Evolutionary conservation across 2,329 filamentous ascomycete species (phyloP), one percentile per base, ranked within the genome.

Genomic region (Paecilomyces sp.): DNA sequence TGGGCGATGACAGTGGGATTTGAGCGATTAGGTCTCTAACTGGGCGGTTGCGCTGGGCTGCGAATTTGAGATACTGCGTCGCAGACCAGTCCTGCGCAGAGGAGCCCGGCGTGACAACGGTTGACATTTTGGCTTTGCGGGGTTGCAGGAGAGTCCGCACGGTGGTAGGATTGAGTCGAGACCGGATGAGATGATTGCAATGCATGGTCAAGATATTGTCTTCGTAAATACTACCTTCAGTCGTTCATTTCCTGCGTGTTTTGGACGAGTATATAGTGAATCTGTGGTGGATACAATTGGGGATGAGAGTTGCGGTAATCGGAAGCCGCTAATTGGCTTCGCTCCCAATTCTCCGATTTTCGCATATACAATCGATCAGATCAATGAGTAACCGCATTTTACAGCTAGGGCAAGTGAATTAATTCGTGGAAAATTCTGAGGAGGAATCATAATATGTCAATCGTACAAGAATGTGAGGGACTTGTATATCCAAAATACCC

Each of bases 51-150:
- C 83, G 79, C 57, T 85, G 79, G 56, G 74, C 70, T 63, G 72
- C 68, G 64, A 85, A 86, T 61, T 83, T 83, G 61, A 83, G 75
- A 67, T 86, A 86, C 66, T 84, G 82, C 2, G 71, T 65, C 50
- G 83, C 80, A n/a, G 76, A 83, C 83, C 83, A 86, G 71, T 81
- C 78, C 60, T 60, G 15, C 7, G 58, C 41, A 18, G 41, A 47
- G 41, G 41, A 47, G 18, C 41, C 41, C 6, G 41, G 41, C 41
- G n/a, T 47, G 41, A 47, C 13, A n/a, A 8, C 2, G 41, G 41
- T 47, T 47, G 41, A 47, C 41, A 47, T 47, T n/a, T 7, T 15
- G 15, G 41, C n/a, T 18, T 47, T 47, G n/a, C 15, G 7, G n/a
- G 41, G 41, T 47, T 47, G 41, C 8, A 47, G 15, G 15, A 47